Conservation (phyloP, 108 stramenopile species). For the Stephanodiscus triporus region DNA sequence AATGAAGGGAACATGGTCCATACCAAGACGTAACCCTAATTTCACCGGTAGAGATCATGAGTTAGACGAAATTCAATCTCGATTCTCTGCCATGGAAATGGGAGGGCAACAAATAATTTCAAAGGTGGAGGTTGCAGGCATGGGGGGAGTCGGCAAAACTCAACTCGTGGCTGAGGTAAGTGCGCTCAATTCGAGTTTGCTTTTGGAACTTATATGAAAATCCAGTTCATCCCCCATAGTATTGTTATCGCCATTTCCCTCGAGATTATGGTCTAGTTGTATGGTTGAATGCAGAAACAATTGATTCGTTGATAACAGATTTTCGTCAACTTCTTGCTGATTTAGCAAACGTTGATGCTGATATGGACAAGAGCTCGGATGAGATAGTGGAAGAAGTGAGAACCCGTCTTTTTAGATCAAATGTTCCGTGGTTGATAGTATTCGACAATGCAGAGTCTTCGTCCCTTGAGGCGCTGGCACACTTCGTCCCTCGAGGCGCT, state of each 20-base stretch:
- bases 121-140: conserved; percentile 58
- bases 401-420: conserved; percentile 58
- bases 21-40: conserved; percentile 58
- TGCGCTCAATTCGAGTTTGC: neutral
- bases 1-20: conserved; percentile 60
- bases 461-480: conserved; percentile 45
- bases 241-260: conserved; percentile 68
- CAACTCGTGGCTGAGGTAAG: conserved; percentile 30
- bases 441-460: conserved; percentile 76
- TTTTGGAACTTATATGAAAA: conserved; percentile 10
- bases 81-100: conserved; percentile 41
- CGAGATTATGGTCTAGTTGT: conserved; percentile 61
- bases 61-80: conserved; percentile 38
- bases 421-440: conserved; percentile 68
- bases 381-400: conserved; percentile 65
- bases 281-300: conserved; percentile 68
- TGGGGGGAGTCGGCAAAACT: conserved; percentile 60
- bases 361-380: conserved; percentile 51
- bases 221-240: conserved; percentile 39
- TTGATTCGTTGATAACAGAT: conserved; percentile 58
- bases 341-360: conserved; percentile 43
- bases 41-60: conserved; percentile 65
- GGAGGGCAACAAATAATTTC: conserved; percentile 34
- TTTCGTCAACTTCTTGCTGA: conserved; percentile 66
- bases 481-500: conserved; percentile 61